phyloP scores from a whole-genome alignment of 768 basidiomycete species.

The Hortiboletus flavorubellus region DNA sequence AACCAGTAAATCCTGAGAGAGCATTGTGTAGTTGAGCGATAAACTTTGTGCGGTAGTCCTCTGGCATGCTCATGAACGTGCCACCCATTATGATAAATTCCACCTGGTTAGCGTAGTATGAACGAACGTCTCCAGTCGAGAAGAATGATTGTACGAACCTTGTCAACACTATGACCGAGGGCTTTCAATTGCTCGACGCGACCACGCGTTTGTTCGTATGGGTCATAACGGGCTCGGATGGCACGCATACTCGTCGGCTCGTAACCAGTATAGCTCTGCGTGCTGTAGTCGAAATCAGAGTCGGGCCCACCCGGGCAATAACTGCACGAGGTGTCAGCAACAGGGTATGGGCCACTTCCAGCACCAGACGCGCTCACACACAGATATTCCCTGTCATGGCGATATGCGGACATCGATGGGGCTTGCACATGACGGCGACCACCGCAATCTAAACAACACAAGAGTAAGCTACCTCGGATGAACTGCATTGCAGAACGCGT shows the following conservation, averaged over 20 bases:
- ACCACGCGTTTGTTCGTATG: conserved; percentile 94
- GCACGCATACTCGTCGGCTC: conserved; percentile 99
- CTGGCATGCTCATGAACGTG: conserved; percentile 99
- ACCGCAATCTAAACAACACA: conserved; percentile 74
- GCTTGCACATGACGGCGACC: conserved; percentile 99
- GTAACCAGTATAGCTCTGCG: conserved; percentile 92
- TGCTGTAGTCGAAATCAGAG: conserved; percentile 99
- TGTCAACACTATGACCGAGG: conserved; percentile 96
- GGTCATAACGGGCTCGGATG: conserved; percentile 93
- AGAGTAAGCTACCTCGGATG: not conserved
- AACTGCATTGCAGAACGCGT: conserved; percentile 18
- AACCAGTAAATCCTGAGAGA: conserved; percentile 89
- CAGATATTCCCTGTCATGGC: conserved; percentile 99
- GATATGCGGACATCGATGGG: conserved; percentile 98
- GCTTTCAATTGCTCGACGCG: conserved; percentile 94
- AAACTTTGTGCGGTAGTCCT: conserved; percentile 91
- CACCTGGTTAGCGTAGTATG: conserved; percentile 44
- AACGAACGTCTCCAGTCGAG: not conserved
- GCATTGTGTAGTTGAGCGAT: conserved; percentile 97
- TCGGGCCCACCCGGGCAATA: conserved; percentile 99
- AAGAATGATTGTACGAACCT: conserved; percentile 49
- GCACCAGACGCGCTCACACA: conserved; percentile 56
- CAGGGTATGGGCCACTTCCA: not conserved
- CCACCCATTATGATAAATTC: conserved; percentile 98
- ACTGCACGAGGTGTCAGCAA: conserved; percentile 36